Conservation (phyloP, 768 basidiomycete genomes). For the Piloderma croceum region DNA sequence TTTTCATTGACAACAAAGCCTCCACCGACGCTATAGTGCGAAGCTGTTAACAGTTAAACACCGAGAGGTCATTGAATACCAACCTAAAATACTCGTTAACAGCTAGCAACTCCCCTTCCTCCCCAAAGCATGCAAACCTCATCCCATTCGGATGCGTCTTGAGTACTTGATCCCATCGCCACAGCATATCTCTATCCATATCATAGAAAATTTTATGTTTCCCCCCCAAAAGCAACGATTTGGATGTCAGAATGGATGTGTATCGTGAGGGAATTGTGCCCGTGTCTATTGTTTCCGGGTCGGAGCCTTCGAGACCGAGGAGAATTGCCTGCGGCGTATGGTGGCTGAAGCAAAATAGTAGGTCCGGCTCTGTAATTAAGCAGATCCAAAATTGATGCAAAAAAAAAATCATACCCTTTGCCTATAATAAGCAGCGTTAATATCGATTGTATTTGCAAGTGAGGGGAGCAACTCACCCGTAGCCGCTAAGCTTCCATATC, state of each 20-base stretch:
- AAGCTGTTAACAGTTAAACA: neutral
- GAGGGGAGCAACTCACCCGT: conserved; percentile 78
- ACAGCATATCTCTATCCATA: conserved; percentile 88
- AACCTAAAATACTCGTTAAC: conserved; percentile 91
- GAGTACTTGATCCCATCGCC: conserved; percentile 86
- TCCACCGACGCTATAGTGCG: conserved; percentile 63
- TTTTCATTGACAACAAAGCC: conserved; percentile 95
- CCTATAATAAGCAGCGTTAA: conserved; percentile 46
- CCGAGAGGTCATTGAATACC: neutral
- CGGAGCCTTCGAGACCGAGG: conserved; percentile 80
- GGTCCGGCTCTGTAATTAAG: too few species aligned
- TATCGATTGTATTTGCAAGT: too few species aligned
- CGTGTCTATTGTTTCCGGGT: conserved; percentile 91
- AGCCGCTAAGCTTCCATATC: conserved; percentile 90
- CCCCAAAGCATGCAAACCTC: conserved; percentile 80
- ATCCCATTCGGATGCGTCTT: conserved; percentile 91
- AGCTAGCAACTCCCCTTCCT: conserved; percentile 80
- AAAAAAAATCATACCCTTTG: conserved; percentile 61
- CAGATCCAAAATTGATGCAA: too few species aligned
- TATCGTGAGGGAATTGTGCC: conserved; percentile 79
- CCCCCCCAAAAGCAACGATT: conserved; percentile 66
- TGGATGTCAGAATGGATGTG: conserved; percentile 56
- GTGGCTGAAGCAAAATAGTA: conserved; percentile 49
- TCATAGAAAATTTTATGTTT: conserved; percentile 76
- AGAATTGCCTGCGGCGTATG: conserved; percentile 86